Evolutionary conservation across 768 basidiomycete genomes (phyloP).

Genomic region (Suillus bovinus): DNA sequence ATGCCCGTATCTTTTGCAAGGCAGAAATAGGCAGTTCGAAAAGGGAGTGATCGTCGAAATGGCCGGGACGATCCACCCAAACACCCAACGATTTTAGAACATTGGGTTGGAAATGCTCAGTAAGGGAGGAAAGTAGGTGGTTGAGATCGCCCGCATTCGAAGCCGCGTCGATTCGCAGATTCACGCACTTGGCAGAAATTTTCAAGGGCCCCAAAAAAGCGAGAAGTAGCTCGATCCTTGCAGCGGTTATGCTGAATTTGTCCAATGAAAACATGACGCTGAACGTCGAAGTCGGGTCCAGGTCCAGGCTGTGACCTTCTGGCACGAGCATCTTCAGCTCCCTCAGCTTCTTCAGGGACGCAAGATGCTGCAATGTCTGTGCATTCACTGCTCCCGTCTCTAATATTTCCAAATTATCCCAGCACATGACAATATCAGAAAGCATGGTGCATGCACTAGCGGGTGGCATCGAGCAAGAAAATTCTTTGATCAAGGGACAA

Average conservation of each 20-base stretch:
- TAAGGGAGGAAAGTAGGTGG: neutral
- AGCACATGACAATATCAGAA: neutral
- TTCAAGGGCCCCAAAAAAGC: neutral
- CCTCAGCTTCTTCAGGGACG: neutral
- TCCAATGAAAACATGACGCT: constrained; percentile 2
- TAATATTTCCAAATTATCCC: neutral
- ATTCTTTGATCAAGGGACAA: neutral
- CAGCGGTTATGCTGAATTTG: neutral
- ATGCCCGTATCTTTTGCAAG: no score
- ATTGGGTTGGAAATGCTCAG: neutral
- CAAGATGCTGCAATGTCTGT: constrained; percentile 1
- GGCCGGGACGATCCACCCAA: neutral
- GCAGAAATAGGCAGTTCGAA: neutral
- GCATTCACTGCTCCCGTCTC: neutral
- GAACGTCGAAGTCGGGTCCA: neutral
- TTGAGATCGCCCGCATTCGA: neutral
- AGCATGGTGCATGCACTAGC: neutral
- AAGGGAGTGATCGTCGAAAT: neutral
- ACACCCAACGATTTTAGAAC: neutral
- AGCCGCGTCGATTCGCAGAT: neutral
- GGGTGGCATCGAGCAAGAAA: neutral
- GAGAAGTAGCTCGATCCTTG: neutral
- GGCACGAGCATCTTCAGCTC: neutral
- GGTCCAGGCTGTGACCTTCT: neutral
- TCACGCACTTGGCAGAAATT: neutral